These are phyloP conservation scores for Fraxinus angustifolia DNA, from an alignment of 305 asterid species.

Conservation along the genomic window DNA sequence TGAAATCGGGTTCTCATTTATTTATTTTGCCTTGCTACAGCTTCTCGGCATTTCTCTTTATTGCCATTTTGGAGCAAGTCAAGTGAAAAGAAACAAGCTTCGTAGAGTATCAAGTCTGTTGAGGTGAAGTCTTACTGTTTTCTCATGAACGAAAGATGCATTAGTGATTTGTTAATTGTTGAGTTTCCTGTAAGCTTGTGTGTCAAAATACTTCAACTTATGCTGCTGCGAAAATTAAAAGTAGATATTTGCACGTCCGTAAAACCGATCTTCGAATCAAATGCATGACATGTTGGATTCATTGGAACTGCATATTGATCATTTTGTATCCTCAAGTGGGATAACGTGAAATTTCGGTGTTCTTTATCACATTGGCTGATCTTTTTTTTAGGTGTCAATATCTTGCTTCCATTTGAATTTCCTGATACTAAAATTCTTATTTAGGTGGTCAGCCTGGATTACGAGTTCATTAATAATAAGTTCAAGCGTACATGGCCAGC, in stretches of 20 bases:
- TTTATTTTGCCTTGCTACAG: conserved; percentile 36
- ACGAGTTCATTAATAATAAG: not conserved
- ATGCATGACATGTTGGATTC: not conserved
- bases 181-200: not conserved
- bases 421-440: not conserved
- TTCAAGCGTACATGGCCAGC: not conserved
- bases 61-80: conserved; percentile 77
- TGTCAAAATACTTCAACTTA: not conserved
- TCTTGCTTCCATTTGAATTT: not conserved
- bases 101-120: conserved; percentile 26
- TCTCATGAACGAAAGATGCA: not conserved
- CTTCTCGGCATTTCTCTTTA: conserved; percentile 78
- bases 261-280: not conserved
- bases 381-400: not conserved
- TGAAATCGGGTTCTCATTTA: not conserved
- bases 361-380: not conserved
- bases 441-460: not conserved
- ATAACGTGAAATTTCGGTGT: not conserved
- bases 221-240: not conserved
- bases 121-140: conserved; percentile 18
- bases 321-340: not conserved
- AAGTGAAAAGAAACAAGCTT: conserved; percentile 62
- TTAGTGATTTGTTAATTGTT: not conserved
- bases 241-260: not conserved
- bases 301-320: not conserved